Percentiles rank a stretch among this genome's conserved stretches.
Evolutionary conservation across 768 basidiomycete genomes (phyloP).

Genomic region (Leccinum obscurum): DNA sequence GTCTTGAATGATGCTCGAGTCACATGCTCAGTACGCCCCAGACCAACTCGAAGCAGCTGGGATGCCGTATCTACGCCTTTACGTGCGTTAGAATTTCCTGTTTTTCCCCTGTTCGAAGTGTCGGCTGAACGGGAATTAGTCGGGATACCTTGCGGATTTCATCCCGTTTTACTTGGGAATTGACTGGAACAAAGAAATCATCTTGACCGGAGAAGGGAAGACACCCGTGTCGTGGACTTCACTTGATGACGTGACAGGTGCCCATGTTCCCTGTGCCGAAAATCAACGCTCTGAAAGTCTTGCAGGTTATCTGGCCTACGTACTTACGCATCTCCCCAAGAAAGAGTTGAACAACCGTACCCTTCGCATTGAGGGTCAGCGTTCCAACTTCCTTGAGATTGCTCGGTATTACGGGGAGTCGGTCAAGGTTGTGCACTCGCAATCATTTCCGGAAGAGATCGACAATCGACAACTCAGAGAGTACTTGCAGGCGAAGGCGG

Average conservation of each 20-base stretch:
- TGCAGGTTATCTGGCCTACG: constrained; percentile 22
- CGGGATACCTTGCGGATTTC: constrained; percentile 26
- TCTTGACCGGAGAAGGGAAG: constrained; percentile 23
- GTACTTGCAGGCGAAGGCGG: constrained; percentile 16
- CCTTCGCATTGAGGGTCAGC: constrained; percentile 22
- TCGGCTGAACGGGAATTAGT: constrained; percentile 7
- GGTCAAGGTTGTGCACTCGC: constrained; percentile 4
- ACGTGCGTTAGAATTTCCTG: constrained; percentile 13
- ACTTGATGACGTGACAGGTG: constrained; percentile 23
- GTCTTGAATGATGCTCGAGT: background rate
- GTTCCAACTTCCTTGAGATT: constrained; percentile 10
- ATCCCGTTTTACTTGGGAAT: constrained; percentile 25
- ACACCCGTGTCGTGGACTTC: constrained; percentile 27
- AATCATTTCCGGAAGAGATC: constrained; percentile 11
- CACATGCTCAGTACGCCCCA: background rate
- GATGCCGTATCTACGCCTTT: constrained; percentile 22
- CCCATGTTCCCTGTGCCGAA: background rate
- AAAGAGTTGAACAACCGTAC: constrained; percentile 13
- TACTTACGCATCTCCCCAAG: constrained; percentile 19
- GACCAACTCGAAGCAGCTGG: constrained; percentile 15
- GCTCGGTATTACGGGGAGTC: constrained; percentile 10
- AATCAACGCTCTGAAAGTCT: background rate
- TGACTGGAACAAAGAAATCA: constrained; percentile 15
- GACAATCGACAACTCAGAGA: constrained; percentile 11
- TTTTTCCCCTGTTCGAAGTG: background rate